Conservation (phyloP, 2,329 filamentous ascomycete genomes). For the Cladophialophora exuberans region DNA sequence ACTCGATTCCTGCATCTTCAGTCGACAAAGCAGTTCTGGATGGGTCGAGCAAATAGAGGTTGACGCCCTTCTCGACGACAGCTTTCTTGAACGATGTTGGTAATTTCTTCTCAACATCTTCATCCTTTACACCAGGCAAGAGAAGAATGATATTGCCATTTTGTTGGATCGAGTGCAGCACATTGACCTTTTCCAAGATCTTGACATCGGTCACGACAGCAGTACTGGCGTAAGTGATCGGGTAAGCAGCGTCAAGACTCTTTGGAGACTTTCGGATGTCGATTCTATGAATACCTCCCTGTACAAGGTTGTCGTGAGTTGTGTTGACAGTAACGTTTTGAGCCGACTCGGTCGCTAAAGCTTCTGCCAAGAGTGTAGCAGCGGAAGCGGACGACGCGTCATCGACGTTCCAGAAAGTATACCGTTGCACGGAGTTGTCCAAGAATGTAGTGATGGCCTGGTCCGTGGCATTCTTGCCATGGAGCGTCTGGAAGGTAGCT, state of each 20-base stretch:
- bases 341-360: constrained; percentile 63
- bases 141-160: constrained; percentile 75
- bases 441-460: constrained; percentile 51
- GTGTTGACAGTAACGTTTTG: constrained; percentile 64
- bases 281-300: constrained; percentile 78
- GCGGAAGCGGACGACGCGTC: constrained; percentile 69
- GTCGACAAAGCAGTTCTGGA: constrained; percentile 69
- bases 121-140: constrained; percentile 78
- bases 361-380: constrained; percentile 63
- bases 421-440: constrained; percentile 72
- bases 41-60: constrained; percentile 76
- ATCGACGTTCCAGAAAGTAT: constrained; percentile 92
- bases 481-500: constrained; percentile 50
- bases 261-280: constrained; percentile 84
- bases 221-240: constrained; percentile 77
- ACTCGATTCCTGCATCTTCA: constrained; percentile 63
- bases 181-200: constrained; percentile 76
- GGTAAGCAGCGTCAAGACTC: constrained; percentile 81
- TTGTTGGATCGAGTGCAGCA: constrained; percentile 70
- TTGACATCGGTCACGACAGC: constrained; percentile 78
- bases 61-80: constrained; percentile 69
- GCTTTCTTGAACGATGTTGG: constrained; percentile 70
- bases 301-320: constrained; percentile 64
- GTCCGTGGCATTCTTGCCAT: constrained; percentile 45
- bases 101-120: constrained; percentile 86